phyloP scores from a whole-genome alignment of 2,329 filamentous ascomycete species.

The Akanthomyces lecanii region DNA sequence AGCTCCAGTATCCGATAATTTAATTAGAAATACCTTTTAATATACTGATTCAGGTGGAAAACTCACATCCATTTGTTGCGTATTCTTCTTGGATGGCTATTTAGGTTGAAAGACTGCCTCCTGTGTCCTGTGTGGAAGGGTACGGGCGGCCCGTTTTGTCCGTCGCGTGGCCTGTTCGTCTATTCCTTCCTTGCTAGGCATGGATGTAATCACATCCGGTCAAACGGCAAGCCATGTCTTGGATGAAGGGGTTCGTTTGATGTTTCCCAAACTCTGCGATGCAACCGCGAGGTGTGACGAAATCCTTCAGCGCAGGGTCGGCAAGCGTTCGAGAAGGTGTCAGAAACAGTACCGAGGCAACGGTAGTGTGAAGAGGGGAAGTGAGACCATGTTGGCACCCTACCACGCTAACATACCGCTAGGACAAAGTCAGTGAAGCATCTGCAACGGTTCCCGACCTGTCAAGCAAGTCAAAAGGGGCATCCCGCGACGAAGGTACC shows the following conservation, averaged over 20 bases:
- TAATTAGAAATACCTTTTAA: too few species aligned
- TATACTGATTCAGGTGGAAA: too few species aligned
- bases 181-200: neutral
- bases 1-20: too few species aligned
- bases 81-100: neutral
- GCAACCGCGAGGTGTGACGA: too few species aligned
- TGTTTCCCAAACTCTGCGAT: neutral
- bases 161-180: neutral
- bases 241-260: neutral
- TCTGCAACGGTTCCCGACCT: constrained; percentile 4
- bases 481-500: neutral
- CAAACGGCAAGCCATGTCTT: neutral
- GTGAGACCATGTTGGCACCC: neutral
- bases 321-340: neutral
- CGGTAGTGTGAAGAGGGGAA: neutral
- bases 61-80: too few species aligned
- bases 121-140: too few species aligned
- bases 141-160: too few species aligned
- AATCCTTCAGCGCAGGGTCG: neutral
- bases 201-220: neutral
- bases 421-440: neutral
- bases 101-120: too few species aligned
- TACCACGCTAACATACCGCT: neutral
- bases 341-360: neutral
- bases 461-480: neutral